These are phyloP conservation scores for Lecanicillium sp. DNA, from an alignment of 2,329 filamentous ascomycete species.

Conservation along the genomic window DNA sequence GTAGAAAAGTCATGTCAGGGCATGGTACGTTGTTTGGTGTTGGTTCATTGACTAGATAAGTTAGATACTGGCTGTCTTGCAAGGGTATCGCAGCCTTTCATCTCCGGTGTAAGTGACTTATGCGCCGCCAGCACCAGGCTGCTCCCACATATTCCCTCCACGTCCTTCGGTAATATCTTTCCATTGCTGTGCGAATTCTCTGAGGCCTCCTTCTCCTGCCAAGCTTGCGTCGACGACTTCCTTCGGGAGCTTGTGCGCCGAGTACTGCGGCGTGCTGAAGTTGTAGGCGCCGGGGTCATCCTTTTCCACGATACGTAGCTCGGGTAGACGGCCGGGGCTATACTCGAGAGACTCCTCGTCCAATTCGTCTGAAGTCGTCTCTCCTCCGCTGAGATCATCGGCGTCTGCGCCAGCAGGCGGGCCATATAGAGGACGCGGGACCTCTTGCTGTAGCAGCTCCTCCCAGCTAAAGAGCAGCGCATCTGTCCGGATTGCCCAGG, in stretches of 20 bases:
- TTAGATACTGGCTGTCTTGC: neutral
- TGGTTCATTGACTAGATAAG: neutral
- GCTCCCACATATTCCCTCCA: conserved; percentile 35
- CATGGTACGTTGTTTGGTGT: neutral
- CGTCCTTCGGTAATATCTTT: conserved; percentile 48
- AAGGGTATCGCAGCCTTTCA: neutral
- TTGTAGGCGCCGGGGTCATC: conserved; percentile 86
- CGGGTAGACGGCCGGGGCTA: conserved; percentile 58
- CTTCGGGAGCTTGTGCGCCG: conserved; percentile 88
- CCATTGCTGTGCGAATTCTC: conserved; percentile 76
- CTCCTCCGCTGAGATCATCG: conserved; percentile 33
- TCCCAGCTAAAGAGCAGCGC: conserved; percentile 84
- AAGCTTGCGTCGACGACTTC: conserved; percentile 75
- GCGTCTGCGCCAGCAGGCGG: conserved; percentile 24
- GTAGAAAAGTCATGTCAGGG: no score
- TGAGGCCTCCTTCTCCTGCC: conserved; percentile 67
- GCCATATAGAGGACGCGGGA: conserved; percentile 52
- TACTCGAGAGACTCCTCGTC: conserved; percentile 40
- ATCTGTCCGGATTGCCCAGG: conserved; percentile 87
- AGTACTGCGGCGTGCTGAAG: conserved; percentile 81
- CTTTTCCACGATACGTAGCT: conserved; percentile 74
- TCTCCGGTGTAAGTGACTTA: neutral
- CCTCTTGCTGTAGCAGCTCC: conserved; percentile 70
- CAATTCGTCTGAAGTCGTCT: conserved; percentile 32
- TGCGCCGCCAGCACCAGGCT: conserved; percentile 17